These are phyloP conservation scores for Ustilago lituana DNA, from an alignment of 1,284 basidiomycete species.

Conservation along the genomic window DNA sequence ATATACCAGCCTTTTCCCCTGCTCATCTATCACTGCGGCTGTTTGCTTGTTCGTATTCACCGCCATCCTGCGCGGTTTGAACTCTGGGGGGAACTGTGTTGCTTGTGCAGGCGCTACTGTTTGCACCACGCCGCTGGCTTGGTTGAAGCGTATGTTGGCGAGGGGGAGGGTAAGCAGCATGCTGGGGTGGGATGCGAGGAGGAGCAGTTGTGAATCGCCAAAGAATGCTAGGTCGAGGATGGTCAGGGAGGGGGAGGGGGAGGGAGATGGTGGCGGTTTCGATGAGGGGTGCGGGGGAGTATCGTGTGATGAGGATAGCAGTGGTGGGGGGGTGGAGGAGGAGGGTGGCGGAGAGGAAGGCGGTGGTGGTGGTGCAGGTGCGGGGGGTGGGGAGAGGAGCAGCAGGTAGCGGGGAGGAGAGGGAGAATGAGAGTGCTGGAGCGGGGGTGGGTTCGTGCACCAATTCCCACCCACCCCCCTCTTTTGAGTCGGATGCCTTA, in stretches of 20 bases:
- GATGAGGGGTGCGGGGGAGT: too few species aligned
- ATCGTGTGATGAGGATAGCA: too few species aligned
- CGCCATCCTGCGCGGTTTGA: conserved; percentile 21
- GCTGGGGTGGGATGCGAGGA: too few species aligned
- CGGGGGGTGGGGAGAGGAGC: too few species aligned
- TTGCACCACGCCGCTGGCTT: neutral
- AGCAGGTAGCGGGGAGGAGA: too few species aligned
- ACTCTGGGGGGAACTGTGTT: conserved; percentile 25
- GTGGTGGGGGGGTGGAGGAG: too few species aligned
- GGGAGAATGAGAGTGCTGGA: conserved; percentile 15
- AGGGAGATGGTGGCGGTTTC: too few species aligned
- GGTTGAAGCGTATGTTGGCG: neutral
- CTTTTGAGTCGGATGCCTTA: too few species aligned
- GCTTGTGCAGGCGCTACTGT: conserved; percentile 14
- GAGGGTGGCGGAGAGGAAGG: too few species aligned
- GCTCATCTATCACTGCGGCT: conserved; percentile 17
- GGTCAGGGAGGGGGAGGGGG: too few species aligned
- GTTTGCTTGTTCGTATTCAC: conserved; percentile 43
- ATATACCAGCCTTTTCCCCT: conserved; percentile 26
- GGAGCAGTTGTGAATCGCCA: conserved; percentile 24
- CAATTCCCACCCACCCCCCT: neutral
- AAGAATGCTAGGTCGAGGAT: conserved; percentile 35
- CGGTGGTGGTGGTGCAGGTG: too few species aligned
- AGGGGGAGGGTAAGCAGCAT: too few species aligned
- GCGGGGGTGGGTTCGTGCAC: conserved; percentile 11